A percentile compares a stretch with the other conserved stretches of the same genome.
Evolutionary conservation across 768 basidiomycete species (phyloP).

Genomic region (Podaxis mareebaensis): DNA sequence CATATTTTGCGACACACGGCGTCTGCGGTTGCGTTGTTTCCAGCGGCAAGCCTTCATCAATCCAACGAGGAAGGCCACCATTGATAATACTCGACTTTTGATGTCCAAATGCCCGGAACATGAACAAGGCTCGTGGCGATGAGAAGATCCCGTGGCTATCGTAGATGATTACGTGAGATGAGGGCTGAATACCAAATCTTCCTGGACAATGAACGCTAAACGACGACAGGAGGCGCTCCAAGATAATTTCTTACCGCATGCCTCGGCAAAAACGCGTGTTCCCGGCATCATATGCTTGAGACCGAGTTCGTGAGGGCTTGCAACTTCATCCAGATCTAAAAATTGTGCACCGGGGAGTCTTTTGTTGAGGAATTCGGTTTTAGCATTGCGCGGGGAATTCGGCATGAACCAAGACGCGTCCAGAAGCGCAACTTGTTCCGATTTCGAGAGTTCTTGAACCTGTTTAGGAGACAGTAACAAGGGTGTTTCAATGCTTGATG

Average conservation of each 20-base stretch:
- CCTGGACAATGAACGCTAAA: constrained; percentile 33
- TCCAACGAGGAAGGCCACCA: constrained; percentile 90
- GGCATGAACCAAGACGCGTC: constrained; percentile 98
- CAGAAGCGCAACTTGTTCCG: constrained; percentile 45
- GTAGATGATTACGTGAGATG: constrained; percentile 86
- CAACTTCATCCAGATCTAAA: constrained; percentile 80
- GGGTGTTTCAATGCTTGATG: constrained; percentile 32
- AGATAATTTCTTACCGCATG: constrained; percentile 63
- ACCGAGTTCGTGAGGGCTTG: constrained; percentile 71
- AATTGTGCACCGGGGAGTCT: constrained; percentile 74
- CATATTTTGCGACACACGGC: constrained; percentile 41
- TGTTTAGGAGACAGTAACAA: constrained; percentile 54
- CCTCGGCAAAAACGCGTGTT: constrained; percentile 65
- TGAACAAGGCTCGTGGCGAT: constrained; percentile 89
- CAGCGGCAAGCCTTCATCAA: constrained; percentile 59
- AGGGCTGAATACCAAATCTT: constrained; percentile 67
- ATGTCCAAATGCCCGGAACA: constrained; percentile 93
- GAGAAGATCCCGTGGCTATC: constrained; percentile 92
- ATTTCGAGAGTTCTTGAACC: constrained; percentile 37
- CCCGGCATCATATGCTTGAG: constrained; percentile 95
- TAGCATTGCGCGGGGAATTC: constrained; percentile 68
- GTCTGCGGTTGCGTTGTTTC: constrained; percentile 37
- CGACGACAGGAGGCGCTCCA: background rate
- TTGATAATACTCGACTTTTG: constrained; percentile 82
- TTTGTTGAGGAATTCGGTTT: constrained; percentile 65